Evolutionary conservation across 164 flowering plant genomes (phyloP).

Genomic region (Chimonanthus salicifolius): DNA sequence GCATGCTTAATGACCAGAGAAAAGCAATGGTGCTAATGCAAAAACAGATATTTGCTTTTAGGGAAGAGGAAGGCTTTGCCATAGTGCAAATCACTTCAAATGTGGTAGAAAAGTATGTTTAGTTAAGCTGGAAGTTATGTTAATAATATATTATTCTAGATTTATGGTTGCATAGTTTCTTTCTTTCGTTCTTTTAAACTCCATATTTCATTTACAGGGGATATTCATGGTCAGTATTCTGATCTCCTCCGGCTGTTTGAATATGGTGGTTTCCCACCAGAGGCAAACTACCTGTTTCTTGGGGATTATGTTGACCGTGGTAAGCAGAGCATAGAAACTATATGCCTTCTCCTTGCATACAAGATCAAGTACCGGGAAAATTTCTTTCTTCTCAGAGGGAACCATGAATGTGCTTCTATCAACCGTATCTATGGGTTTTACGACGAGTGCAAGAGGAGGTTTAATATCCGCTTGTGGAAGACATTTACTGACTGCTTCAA

Average conservation of each 20-base stretch:
- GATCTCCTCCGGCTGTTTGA: conserved; percentile 62
- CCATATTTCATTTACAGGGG: conserved; percentile 31
- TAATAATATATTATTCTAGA: too few species aligned
- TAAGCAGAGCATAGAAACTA: conserved; percentile 64
- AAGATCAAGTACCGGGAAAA: conserved; percentile 57
- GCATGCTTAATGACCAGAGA: neutral
- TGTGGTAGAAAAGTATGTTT: neutral
- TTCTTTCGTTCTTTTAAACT: neutral
- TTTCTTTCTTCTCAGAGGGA: conserved; percentile 58
- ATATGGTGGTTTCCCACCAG: conserved; percentile 60
- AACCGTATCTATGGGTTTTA: conserved; percentile 58
- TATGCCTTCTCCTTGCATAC: conserved; percentile 57
- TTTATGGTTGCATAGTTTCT: neutral
- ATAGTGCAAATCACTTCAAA: neutral
- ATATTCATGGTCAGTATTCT: conserved; percentile 57
- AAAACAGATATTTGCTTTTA: neutral
- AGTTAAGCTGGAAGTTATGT: too few species aligned
- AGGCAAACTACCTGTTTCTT: conserved; percentile 50
- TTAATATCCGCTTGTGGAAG: conserved; percentile 54
- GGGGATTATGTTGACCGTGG: conserved; percentile 76
- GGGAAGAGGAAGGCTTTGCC: neutral
- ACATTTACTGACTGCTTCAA: conserved; percentile 56
- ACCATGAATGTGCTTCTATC: conserved; percentile 60
- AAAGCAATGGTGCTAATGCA: neutral
- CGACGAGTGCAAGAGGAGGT: conserved; percentile 67